Conservation (phyloP, 805 yeast genomes). For the Saccharomycopsis sp. region DNA sequence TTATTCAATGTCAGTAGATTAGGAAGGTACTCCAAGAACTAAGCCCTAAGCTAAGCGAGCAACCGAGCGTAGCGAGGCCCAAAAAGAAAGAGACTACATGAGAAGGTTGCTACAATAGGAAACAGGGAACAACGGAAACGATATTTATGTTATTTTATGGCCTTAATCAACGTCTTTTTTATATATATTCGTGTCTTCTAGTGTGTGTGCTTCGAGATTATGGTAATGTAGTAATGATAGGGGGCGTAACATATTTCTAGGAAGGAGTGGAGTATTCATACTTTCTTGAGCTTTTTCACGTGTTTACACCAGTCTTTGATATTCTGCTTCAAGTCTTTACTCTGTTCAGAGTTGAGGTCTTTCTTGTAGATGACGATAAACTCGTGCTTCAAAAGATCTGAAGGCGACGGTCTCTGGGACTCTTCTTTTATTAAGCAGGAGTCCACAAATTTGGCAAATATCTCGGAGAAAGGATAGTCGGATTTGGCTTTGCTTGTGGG, state of each 20-base stretch:
- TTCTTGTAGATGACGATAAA: slow-evolving; percentile 31
- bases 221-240: too few relatives aligned
- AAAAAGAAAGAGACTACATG: background rate
- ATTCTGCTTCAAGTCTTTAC: slow-evolving; percentile 26
- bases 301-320: slow-evolving; percentile 39
- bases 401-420: slow-evolving; percentile 61
- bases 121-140: too few relatives aligned
- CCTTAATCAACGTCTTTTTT: too few relatives aligned
- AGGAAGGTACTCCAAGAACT: too few relatives aligned
- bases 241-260: too few relatives aligned
- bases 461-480: slow-evolving; percentile 33
- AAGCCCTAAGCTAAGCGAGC: background rate
- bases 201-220: too few relatives aligned
- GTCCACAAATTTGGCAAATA: slow-evolving; percentile 62
- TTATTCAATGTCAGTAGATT: slow-evolving; percentile 1
- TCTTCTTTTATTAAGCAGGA: slow-evolving; percentile 71
- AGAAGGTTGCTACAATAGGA: too few relatives aligned
- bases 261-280: too few relatives aligned
- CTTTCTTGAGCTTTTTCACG: slow-evolving; percentile 24
- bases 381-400: slow-evolving; percentile 46
- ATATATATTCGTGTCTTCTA: too few relatives aligned
- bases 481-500: slow-evolving; percentile 6
- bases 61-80: background rate
- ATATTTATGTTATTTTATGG: too few relatives aligned
- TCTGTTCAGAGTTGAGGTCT: slow-evolving; percentile 25